phyloP scores from a whole-genome alignment of 768 basidiomycete species.

The Lactifluus subvellereus region DNA sequence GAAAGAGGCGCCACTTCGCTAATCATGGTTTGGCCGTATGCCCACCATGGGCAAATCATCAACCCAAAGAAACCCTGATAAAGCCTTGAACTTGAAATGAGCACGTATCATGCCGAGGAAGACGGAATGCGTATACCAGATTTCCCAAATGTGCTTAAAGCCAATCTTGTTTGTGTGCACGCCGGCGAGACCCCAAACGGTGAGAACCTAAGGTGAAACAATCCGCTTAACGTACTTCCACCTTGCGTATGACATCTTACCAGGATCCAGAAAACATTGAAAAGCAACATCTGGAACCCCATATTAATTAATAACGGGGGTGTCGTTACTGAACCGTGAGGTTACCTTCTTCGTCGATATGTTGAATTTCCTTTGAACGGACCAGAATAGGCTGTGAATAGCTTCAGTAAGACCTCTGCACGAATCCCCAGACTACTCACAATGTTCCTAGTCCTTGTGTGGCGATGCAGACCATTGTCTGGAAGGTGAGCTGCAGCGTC shows the following conservation, averaged over 20 bases:
- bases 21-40: slow-evolving; percentile 80
- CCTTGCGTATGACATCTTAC: slow-evolving; percentile 23
- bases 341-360: slow-evolving; percentile 59
- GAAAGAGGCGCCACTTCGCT: slow-evolving; percentile 68
- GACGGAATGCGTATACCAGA: slow-evolving; percentile 43
- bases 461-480: slow-evolving; percentile 60
- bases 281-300: slow-evolving; percentile 54
- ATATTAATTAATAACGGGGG: neutral
- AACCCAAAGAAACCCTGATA: slow-evolving; percentile 69
- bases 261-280: slow-evolving; percentile 69
- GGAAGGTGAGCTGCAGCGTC: slow-evolving; percentile 60
- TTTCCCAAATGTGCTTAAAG: slow-evolving; percentile 81
- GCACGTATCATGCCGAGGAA: neutral
- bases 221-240: neutral
- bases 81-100: slow-evolving; percentile 37
- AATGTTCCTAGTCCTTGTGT: slow-evolving; percentile 64
- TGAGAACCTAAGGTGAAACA: slow-evolving; percentile 42
- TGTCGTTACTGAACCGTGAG: neutral
- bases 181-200: slow-evolving; percentile 73
- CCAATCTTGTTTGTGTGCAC: slow-evolving; percentile 68
- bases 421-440: slow-evolving; percentile 34
- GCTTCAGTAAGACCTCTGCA: neutral
- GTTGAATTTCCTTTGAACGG: slow-evolving; percentile 57
- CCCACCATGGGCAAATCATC: slow-evolving; percentile 76
- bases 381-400: slow-evolving; percentile 50